These are phyloP conservation scores for Asterionellopsis glacialis DNA, from an alignment of 108 stramenopile genomes.

Conservation along the genomic window DNA sequence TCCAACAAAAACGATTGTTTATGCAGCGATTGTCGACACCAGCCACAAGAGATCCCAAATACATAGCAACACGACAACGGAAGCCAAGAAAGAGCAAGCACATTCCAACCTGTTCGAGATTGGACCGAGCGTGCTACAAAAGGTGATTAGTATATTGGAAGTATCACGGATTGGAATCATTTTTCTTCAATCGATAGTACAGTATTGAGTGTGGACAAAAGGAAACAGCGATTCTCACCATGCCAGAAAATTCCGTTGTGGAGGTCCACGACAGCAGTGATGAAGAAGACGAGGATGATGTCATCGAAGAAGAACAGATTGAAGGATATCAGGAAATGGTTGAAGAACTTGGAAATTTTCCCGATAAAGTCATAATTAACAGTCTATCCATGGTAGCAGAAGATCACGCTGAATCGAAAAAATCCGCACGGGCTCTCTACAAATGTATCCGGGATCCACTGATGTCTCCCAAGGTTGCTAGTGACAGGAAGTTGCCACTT, in stretches of 20 bases:
- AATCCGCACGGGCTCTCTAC: constrained; percentile 55
- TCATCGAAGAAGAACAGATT: constrained; percentile 70
- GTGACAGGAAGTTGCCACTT: constrained; percentile 63
- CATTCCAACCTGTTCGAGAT: too few relatives aligned
- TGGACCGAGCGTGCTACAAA: too few relatives aligned
- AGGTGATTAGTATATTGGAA: too few relatives aligned
- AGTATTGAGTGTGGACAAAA: too few relatives aligned
- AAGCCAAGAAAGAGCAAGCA: too few relatives aligned
- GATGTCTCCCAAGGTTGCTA: constrained; percentile 19
- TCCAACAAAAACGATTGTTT: too few relatives aligned
- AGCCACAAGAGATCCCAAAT: too few relatives aligned
- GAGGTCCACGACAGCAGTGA: not conserved
- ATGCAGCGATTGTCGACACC: too few relatives aligned
- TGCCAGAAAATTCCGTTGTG: not conserved
- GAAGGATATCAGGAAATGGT: constrained; percentile 75
- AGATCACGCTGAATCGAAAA: constrained; percentile 53
- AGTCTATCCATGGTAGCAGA: constrained; percentile 79
- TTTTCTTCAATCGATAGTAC: too few relatives aligned
- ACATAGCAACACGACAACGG: too few relatives aligned
- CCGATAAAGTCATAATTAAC: constrained; percentile 79
- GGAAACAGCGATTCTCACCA: too few relatives aligned
- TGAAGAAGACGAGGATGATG: constrained; percentile 39
- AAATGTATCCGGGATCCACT: constrained; percentile 56
- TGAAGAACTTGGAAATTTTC: constrained; percentile 58
- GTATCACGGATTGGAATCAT: too few relatives aligned